Conservation (phyloP, 305 asterid species). For the Stenogyne calaminthoides region DNA sequence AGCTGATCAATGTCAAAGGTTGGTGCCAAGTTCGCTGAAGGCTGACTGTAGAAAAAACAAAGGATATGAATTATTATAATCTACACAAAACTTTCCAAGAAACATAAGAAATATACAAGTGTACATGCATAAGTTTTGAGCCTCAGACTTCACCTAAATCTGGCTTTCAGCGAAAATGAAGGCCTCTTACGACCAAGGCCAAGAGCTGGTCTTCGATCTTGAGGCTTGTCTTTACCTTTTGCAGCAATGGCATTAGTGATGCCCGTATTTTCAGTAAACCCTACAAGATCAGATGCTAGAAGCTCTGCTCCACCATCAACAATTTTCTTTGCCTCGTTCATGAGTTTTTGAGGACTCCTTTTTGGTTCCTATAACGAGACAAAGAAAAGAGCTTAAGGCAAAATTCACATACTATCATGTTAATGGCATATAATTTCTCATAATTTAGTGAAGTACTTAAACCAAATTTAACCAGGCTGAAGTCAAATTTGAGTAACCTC, state of each 20-base stretch:
- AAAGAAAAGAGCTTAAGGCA: slow-evolving; percentile 16
- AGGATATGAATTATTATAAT: slow-evolving; percentile 12
- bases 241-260: slow-evolving; percentile 40
- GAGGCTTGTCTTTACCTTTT: slow-evolving; percentile 57
- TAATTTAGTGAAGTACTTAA: background rate
- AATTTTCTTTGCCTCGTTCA: slow-evolving; percentile 70
- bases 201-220: slow-evolving; percentile 73
- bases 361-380: slow-evolving; percentile 37
- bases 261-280: slow-evolving; percentile 40
- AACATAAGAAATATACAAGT: background rate
- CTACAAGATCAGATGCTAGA: slow-evolving; percentile 43
- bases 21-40: slow-evolving; percentile 50
- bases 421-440: background rate
- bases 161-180: slow-evolving; percentile 60
- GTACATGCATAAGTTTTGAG: background rate
- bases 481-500: slow-evolving; percentile 12
- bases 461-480: slow-evolving; percentile 16
- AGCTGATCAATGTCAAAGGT: slow-evolving; percentile 47
- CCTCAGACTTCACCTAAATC: slow-evolving; percentile 43
- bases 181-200: slow-evolving; percentile 60
- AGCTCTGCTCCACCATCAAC: slow-evolving; percentile 61
- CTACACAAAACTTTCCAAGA: background rate
- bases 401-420: background rate
- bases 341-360: slow-evolving; percentile 59
- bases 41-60: slow-evolving; percentile 50